Base-by-base conservation (phyloP, 768 basidiomycete species). In the Cubamyces sp. region DNA sequence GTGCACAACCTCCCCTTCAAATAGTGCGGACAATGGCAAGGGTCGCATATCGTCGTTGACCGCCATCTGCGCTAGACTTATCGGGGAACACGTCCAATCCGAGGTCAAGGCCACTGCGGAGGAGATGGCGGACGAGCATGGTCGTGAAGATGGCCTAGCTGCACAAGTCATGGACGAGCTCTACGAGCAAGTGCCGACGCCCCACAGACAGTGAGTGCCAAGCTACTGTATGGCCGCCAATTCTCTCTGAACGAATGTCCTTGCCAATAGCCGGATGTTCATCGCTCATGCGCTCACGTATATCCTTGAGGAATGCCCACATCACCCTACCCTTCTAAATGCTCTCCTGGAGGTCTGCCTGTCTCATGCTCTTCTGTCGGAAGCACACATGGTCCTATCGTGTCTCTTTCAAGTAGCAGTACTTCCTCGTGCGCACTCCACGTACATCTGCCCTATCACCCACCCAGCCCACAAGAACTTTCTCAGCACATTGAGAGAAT, bases 231-330 rank as follows among this genome's bases (percentile, higher is more conserved):
- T 40, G 28, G 19, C n/a, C 21, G 16, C 3, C 11, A 23, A 7
- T 2, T 5, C 18, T 42, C 8, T 12, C 54, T 56, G 37, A 54
- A 16, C 3, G 51, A 23, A 34, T 11, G 14, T 28, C 0, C 11
- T 54, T 23, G 37, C 37, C 7, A 19, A 12, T 43, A 87, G 85
- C 49, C 80, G 75, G 68, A 75, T 82, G 19, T 65, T 87, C 19
- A 67, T 83, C 4, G 78, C 84, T 0, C 84, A 88, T 68, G 82
- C 85, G 9, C 69, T 87, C 7, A 76, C 75, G 23, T 69, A 85
- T 28, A 75, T 84, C 15, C 69, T 87, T 42, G 72, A 73, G 23
- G 71, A 73, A 3, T 84, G 81, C 60, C 74, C 79, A 5, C 78
- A 74, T 50, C 76, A 84, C 62, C 79, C 80, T 30, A 82, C 83